Percentiles rank a stretch among this genome's conserved stretches.
These are phyloP conservation scores for Penicillium ochrochloron DNA, from an alignment of 495 filamentous ascomycete species.

Conservation along the genomic window DNA sequence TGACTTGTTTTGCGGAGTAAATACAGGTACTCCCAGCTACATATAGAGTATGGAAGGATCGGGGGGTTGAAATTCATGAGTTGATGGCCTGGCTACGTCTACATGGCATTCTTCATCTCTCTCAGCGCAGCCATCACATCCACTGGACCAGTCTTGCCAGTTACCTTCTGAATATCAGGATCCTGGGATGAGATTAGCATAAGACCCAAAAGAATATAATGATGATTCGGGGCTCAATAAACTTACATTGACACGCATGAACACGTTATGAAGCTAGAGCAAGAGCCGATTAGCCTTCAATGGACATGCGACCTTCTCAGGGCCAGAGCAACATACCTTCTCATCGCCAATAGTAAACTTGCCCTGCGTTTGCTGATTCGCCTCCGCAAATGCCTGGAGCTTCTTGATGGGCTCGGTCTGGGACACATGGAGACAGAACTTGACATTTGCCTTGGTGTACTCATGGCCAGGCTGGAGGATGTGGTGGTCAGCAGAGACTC, in stretches of 20 bases:
- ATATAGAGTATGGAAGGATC: neutral
- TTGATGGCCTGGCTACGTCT: conserved; percentile 12
- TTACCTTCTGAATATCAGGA: conserved; percentile 79
- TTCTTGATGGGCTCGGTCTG: conserved; percentile 76
- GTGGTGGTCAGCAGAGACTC: conserved; percentile 8
- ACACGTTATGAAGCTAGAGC: conserved; percentile 87
- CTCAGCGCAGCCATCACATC: conserved; percentile 85
- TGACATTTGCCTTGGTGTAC: conserved; percentile 93
- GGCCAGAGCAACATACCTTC: conserved; percentile 65
- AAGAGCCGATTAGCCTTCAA: conserved; percentile 11
- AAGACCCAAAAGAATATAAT: neutral
- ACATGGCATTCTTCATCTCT: conserved; percentile 88
- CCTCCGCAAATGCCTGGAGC: conserved; percentile 73
- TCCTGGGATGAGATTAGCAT: conserved; percentile 57
- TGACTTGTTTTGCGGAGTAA: neutral
- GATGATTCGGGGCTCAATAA: neutral
- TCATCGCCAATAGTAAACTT: conserved; percentile 98
- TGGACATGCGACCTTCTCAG: neutral
- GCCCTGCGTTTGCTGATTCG: conserved; percentile 87
- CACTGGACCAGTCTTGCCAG: conserved; percentile 79
- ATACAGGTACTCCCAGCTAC: neutral
- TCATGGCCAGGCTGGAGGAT: conserved; percentile 81
- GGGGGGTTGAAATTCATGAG: neutral
- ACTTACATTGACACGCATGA: conserved; percentile 87
- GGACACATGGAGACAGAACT: conserved; percentile 77